Base-by-base conservation (phyloP, 2,329 filamentous ascomycete species). In the Trichoderma sp. region DNA sequence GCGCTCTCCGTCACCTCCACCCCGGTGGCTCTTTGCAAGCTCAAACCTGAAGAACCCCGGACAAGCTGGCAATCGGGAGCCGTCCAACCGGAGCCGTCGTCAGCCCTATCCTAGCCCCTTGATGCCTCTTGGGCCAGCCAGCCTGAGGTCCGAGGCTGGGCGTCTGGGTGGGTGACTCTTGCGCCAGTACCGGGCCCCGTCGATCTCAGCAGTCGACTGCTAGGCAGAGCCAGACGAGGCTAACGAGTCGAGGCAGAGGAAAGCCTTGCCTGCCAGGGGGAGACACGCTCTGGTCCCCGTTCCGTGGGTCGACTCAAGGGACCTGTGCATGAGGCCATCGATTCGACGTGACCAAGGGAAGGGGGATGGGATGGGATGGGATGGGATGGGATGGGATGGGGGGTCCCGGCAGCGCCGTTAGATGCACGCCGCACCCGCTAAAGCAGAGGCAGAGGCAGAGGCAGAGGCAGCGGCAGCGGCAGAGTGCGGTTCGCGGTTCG, bases 41-140 rank as follows among this genome's bases (percentile, higher is more conserved):
- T 72, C 70, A 73, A 70, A 73, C 64, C 70, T 71, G 66, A 68
- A 64, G 61, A 68, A 69, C 53, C 68, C 68, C 53, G 54, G 68
- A 58, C 68, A 59, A 69, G 68, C 68, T 69, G 68, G 64, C 34
- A 27, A 39, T 68, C 34, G 50, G 65, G 29, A 64, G 68, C 67
- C 64, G 68, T 67, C 68, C 68, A 69, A 69, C 68, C 64, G 53
- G 68, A 67, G 52, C 7, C 61, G 50, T 32, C 32, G 67, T 69
- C 68, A 69, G 68, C 68, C 68, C 57, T 69, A 69, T 67, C 52
- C 61, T 57, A 48, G 29, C 61, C 67, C 67, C 67, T 65, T 68
- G 61, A 66, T 66, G 52, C 61, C 52, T 52, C 63, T 59, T 60
- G 58, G 61, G 25, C 67, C 67, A 67, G 66, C 65, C 66, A 64